Base-by-base conservation (phyloP, 495 filamentous ascomycete genomes). In the Stereocaulon alpinum region DNA sequence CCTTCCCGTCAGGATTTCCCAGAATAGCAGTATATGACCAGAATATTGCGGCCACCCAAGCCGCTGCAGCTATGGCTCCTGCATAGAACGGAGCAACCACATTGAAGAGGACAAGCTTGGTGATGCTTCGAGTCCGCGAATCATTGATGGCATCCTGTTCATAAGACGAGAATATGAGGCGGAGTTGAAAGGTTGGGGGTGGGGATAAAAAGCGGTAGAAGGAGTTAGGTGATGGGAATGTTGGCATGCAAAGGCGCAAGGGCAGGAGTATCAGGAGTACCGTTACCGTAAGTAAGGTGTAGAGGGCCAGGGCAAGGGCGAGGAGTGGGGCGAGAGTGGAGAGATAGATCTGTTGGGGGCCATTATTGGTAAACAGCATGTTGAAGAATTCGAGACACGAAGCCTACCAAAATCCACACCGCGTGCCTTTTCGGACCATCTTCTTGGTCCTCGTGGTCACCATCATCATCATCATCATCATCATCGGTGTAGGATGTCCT, bases 11-110 rank as follows among this genome's bases (percentile, higher is more conserved):
- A 40, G 81, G 82, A 51, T 77, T 79, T 1, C 83, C 83, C 42
- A 86, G 66, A 11, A 86, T 74, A 64, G 75, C 76, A 29, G 82
- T 74, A 60, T 80, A 83, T 56, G 82, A 68, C 83, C 83, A 86
- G 71, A 85, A 86, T 44, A 74, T 76, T 1, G 80, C 83, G 0
- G 82, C 77, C 0, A 77, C 78, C 83, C 83, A 86, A 11, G 77
- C 74, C 4, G 75, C 74, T 17, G 83, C 70, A 2, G 81, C 73
- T 11, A 84, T 69, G 15, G 72, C 76, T 1, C 83, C 63, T 50
- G 78, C 77, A 20, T 82, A 66, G 24, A 86, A 63, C 0, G 82
- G 80, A 5, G 80, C 80, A 20, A 83, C 61, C 0, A 81, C 51
- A 32, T 82, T 72, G 24, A 85, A 72, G 27, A 73, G 50, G 12